Evolutionary conservation across 139 green algal species (phyloP).

Genomic region (Pleodorina starrii): DNA sequence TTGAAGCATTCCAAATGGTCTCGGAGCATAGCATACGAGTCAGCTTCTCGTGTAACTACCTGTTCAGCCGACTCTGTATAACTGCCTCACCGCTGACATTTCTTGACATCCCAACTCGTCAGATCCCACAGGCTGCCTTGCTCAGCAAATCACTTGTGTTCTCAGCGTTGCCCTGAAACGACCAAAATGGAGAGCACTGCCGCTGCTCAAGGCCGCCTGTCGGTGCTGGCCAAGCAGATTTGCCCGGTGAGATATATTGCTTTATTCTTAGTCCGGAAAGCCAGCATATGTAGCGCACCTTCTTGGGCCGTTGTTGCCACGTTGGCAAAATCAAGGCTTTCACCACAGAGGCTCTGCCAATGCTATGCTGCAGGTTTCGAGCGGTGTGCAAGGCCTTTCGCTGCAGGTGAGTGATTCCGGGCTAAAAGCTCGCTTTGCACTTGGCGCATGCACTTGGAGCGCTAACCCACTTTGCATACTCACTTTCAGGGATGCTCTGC

Average conservation of each 20-base stretch:
- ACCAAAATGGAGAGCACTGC: conserved; percentile 21
- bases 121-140: neutral
- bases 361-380: conserved; percentile 35
- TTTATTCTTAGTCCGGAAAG: no score
- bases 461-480: neutral
- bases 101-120: no score
- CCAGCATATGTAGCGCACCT: neutral
- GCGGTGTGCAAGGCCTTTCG: conserved; percentile 20
- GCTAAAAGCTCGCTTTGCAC: neutral
- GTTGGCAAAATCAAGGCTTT: no score
- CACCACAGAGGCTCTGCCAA: neutral
- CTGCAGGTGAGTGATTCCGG: conserved; percentile 41
- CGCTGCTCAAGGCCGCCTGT: conserved; percentile 52
- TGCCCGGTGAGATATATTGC: conserved; percentile 31
- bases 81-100: no score
- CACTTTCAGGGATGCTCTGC: conserved; percentile 72
- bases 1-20: no score
- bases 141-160: neutral
- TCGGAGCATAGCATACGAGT: no score
- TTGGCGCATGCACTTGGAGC: neutral
- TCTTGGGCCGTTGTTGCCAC: neutral
- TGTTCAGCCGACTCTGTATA: no score
- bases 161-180: neutral
- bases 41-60: no score
- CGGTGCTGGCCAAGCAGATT: conserved; percentile 62